Percentiles rank a stretch among this genome's conserved stretches.
These are phyloP conservation scores for Sophora flavescens DNA, from an alignment of 306 rosid species.

Conservation along the genomic window DNA sequence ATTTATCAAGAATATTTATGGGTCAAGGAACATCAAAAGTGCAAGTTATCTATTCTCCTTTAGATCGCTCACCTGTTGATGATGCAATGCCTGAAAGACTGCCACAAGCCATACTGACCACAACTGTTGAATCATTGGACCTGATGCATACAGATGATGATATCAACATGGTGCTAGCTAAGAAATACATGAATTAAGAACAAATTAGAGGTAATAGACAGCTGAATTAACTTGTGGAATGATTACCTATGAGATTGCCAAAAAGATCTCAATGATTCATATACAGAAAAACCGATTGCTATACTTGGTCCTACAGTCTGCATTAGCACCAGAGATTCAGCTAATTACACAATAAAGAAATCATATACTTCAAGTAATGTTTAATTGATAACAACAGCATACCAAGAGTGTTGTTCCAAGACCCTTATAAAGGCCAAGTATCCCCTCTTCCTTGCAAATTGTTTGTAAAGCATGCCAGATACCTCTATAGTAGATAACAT, in stretches of 20 bases:
- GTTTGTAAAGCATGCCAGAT: conserved; percentile 83
- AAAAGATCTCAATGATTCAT: conserved; percentile 82
- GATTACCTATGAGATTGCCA: conserved; percentile 83
- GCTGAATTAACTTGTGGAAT: conserved; percentile 35
- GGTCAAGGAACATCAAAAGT: conserved; percentile 29
- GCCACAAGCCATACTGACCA: conserved; percentile 89
- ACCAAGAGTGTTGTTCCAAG: conserved; percentile 98
- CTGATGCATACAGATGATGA: conserved; percentile 51
- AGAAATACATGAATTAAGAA: conserved; percentile 11
- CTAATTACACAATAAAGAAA: conserved; percentile 40
- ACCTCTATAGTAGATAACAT: conserved; percentile 78
- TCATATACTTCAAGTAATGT: conserved; percentile 18
- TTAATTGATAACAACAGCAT: conserved; percentile 47
- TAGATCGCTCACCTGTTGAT: conserved; percentile 89
- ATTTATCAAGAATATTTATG: conserved; percentile 36
- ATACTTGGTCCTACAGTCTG: conserved; percentile 98
- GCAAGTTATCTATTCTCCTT: conserved; percentile 31
- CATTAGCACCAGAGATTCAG: conserved; percentile 39
- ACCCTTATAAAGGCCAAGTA: conserved; percentile 90
- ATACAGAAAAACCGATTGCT: conserved; percentile 95
- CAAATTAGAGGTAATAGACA: conserved; percentile 29
- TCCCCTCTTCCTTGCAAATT: conserved; percentile 84
- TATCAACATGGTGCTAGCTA: conserved; percentile 28
- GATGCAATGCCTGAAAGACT: conserved; percentile 98
- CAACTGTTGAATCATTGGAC: conserved; percentile 75